Evolutionary conservation across 805 yeast genomes (phyloP).

Genomic region (Saturnispora quitensis): DNA sequence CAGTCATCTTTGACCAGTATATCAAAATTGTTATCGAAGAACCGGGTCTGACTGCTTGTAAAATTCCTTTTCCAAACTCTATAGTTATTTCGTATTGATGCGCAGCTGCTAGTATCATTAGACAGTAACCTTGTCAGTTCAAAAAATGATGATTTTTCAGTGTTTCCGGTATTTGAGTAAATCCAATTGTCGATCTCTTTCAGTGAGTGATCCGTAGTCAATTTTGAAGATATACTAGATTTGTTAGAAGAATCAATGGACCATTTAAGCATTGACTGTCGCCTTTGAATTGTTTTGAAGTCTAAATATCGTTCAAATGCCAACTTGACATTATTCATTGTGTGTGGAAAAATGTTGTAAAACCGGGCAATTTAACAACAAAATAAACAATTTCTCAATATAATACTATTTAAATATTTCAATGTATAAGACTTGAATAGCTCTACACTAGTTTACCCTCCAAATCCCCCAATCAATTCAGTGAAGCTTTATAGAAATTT

Average conservation of each 20-base stretch:
- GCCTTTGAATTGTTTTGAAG: constrained; percentile 16
- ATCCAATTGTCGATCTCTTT: not conserved
- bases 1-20: constrained; percentile 11
- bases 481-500: not conserved
- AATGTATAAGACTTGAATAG: not conserved
- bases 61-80: constrained; percentile 15
- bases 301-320: constrained; percentile 23
- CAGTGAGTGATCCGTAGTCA: not conserved
- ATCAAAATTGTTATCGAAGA: constrained; percentile 21
- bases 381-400: not conserved
- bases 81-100: not conserved
- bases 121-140: not conserved
- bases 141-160: not conserved
- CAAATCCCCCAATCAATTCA: not conserved
- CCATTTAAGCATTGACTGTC: constrained; percentile 24
- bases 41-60: constrained; percentile 16
- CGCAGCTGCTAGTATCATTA: not conserved
- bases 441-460: not conserved
- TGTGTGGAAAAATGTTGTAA: not conserved
- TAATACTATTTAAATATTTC: too few relatives aligned
- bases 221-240: not conserved
- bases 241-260: constrained; percentile 14
- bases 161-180: not conserved
- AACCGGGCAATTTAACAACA: not conserved
- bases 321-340: constrained; percentile 20